Evolutionary conservation across 129 eudicot species (phyloP), one percentile per base, ranked within the genome.

Genomic region (Deinandra increscens): DNA sequence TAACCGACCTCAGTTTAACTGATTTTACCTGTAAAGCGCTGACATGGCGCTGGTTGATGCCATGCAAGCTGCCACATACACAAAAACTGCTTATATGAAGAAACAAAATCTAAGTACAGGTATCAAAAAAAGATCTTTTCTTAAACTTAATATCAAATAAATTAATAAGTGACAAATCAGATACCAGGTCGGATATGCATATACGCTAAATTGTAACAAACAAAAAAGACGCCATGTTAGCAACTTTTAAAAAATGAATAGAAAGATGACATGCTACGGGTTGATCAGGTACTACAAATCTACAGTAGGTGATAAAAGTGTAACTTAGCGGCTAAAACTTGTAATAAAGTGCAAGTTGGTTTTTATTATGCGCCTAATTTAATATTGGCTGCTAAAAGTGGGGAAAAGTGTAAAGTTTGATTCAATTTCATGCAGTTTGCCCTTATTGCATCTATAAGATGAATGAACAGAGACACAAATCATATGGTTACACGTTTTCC

Each of bases 51-150:
- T 55, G 8, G 37, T 29, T 58, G 41, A 58, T 26, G 64, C 38
- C 20, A 29, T 29, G 63, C 63, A 29, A 56, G 63, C 63, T 55
- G 63, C 63, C 63, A 56, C 63, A 56, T 55, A 5, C 39, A 2
- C 63, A 58, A 58, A 54, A 58, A 5, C 9, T 58, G 64, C 19
- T 12, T 29, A 58, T 31, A 23, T 5, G 9, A 23, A 55, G 5
- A 22, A 11, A 26, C 10, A 56, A 12, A 12, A 4, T 82, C 1
- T 1, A 5, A 6, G 1, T 39, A 39, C 39, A 36, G 7, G 44
- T 39, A 9, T 39, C 12, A 39, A 39, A 39, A 39, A 39, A 39
- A 5, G 44, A 7, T 49, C 86, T 29, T 58, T 58, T 29, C 1
- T 46, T 8, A 29, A 29, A 13, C 13, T 58, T 58, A 29, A 31